A percentile compares a stretch with the other conserved stretches of the same genome.
These are phyloP conservation scores for Babesia caballi DNA, from an alignment of 169 alveolate species.

Conservation along the genomic window DNA sequence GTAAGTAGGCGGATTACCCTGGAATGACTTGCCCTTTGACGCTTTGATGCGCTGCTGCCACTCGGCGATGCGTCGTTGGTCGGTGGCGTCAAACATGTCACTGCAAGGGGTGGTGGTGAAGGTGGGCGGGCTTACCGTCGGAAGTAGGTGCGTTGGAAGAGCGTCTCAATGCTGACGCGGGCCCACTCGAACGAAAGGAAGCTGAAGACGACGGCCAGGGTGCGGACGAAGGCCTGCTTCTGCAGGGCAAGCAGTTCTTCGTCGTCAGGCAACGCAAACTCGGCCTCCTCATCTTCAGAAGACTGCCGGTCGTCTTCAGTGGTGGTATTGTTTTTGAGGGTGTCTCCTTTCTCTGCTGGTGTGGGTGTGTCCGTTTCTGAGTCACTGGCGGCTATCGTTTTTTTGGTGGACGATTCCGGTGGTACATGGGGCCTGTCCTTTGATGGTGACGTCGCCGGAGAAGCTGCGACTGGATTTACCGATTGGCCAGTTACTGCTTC, in stretches of 20 bases:
- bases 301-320: neutral
- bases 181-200: slow-evolving; percentile 72
- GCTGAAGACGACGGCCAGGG: slow-evolving; percentile 58
- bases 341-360: neutral
- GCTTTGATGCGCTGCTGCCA: slow-evolving; percentile 63
- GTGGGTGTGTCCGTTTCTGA: too few species aligned
- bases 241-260: slow-evolving; percentile 54
- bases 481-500: neutral
- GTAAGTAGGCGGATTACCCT: neutral
- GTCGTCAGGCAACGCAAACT: slow-evolving; percentile 49
- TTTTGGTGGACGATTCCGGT: too few species aligned
- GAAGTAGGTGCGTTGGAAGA: slow-evolving; percentile 67
- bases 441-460: neutral
- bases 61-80: slow-evolving; percentile 37
- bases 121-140: slow-evolving; percentile 34
- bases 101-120: neutral
- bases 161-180: slow-evolving; percentile 62
- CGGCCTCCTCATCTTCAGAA: too few species aligned
- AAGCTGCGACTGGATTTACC: neutral
- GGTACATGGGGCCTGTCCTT: neutral
- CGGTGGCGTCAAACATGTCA: slow-evolving; percentile 44
- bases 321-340: too few species aligned
- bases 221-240: slow-evolving; percentile 65
- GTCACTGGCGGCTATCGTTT: neutral
- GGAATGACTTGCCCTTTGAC: slow-evolving; percentile 21